Conservation (phyloP, 2,329 filamentous ascomycete species). For the Aspergillus caelatus region DNA sequence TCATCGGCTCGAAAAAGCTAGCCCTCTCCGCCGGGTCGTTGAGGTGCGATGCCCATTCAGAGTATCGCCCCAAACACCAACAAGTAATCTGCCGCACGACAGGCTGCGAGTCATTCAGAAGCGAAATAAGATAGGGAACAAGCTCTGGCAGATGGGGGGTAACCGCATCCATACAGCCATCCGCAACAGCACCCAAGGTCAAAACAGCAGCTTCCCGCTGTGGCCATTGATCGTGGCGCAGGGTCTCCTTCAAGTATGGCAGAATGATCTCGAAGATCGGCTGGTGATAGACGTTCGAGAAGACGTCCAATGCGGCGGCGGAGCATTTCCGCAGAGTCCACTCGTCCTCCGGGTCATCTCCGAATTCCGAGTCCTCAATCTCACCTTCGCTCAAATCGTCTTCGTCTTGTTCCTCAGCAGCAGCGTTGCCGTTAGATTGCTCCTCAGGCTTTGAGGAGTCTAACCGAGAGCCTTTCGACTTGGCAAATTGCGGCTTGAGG, state of each 20-base stretch:
- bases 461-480: conserved; percentile 63
- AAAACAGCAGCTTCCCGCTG: conserved; percentile 92
- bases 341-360: conserved; percentile 78
- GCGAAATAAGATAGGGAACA: conserved; percentile 83
- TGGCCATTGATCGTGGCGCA: conserved; percentile 87
- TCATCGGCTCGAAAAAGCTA: conserved; percentile 88
- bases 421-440: conserved; percentile 43
- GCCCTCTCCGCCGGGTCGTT: conserved; percentile 67
- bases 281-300: conserved; percentile 85
- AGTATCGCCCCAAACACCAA: conserved; percentile 95
- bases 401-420: conserved; percentile 58
- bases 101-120: conserved; percentile 82
- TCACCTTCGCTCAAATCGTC: conserved; percentile 87
- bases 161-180: conserved; percentile 89
- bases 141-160: conserved; percentile 88
- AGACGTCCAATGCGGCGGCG: conserved; percentile 89
- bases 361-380: conserved; percentile 73
- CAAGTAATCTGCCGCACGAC: conserved; percentile 96
- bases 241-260: conserved; percentile 86
- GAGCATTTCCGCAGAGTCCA: conserved; percentile 98
- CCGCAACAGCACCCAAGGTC: conserved; percentile 89
- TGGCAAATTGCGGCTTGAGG: conserved; percentile 89
- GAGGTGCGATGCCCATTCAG: conserved; percentile 83
- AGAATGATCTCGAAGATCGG: conserved; percentile 89
- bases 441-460: conserved; percentile 53